Evolutionary conservation across 2,329 filamentous ascomycete species (phyloP), one percentile per base, ranked within the genome.

Genomic region (Phaeophleospora eucalypticola): DNA sequence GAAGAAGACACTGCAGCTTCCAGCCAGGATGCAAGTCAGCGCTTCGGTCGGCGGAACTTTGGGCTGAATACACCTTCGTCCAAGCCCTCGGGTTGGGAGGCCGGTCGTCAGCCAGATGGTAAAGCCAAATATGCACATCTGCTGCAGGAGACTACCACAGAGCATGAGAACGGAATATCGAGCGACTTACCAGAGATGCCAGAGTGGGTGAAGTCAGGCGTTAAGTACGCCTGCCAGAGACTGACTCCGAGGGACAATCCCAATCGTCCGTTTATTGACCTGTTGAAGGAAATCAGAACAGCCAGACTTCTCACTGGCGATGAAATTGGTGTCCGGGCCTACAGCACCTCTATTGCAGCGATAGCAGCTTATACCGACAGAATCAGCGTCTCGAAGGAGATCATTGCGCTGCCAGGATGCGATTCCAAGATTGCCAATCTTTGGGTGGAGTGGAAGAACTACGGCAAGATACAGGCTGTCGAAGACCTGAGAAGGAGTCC

Each of bases 321-420:
- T 58, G 77, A 86, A 38, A 82, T 94, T 48, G 89, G 88, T 2
- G 82, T 90, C 0, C 80, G 89, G 40, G 89, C 91, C 0, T 97
- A 97, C 64, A 90, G 86, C 21, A 89, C 86, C 2, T 83, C 86
- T 10, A 95, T 97, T 54, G 89, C 93, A 4, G 72, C 87, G 0
- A 67, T 98, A 15, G 81, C 87, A 3, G 87, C 91, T 1, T 96
- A 96, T 59, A 89, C 90, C 0, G 69, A 81, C 58, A 66, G 63
- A 34, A 63, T 86, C 49, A 69, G 64, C 16, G 71, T 67, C 16
- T 60, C 65, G 1, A 57, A 62, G 4, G 75, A 76, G 54, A 61
- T 78, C 9, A 38, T 67, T 8, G 58, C 59, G 1, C 70, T 98
- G 0, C 90, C 90, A 0, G 87, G 89, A 1, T 96, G 90, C 62